phyloP scores from a whole-genome alignment of 2,329 filamentous ascomycete species.

The Dothideomycetes sp. region DNA sequence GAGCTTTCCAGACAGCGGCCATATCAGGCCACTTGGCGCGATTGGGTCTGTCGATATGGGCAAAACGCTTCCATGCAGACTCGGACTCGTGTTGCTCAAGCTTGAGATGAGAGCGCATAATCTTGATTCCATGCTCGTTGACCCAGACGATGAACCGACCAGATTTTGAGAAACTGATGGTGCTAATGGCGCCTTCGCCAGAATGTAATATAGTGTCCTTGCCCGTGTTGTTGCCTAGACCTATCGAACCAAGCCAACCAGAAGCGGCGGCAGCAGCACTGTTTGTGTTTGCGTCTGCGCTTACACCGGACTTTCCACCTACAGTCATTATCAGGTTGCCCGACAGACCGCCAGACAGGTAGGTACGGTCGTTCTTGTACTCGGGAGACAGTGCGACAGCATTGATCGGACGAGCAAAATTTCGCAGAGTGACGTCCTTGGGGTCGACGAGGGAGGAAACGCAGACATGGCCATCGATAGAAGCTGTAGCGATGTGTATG shows the following conservation, averaged over 20 bases:
- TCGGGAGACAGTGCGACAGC: slow-evolving; percentile 91
- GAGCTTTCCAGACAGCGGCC: slow-evolving; percentile 88
- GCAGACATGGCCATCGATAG: slow-evolving; percentile 92
- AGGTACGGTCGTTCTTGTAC: slow-evolving; percentile 79
- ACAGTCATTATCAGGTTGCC: slow-evolving; percentile 80
- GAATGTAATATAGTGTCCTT: slow-evolving; percentile 83
- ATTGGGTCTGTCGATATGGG: slow-evolving; percentile 81
- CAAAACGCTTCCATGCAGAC: slow-evolving; percentile 87
- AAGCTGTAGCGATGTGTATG: slow-evolving; percentile 88
- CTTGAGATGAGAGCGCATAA: slow-evolving; percentile 84
- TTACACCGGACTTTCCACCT: slow-evolving; percentile 69
- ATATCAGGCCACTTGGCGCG: slow-evolving; percentile 89
- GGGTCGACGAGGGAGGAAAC: slow-evolving; percentile 77
- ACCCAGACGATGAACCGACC: slow-evolving; percentile 92
- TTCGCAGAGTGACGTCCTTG: slow-evolving; percentile 83
- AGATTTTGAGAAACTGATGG: slow-evolving; percentile 88
- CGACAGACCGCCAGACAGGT: slow-evolving; percentile 81
- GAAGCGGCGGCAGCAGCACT: slow-evolving; percentile 69
- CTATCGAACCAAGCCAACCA: slow-evolving; percentile 85
- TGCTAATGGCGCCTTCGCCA: slow-evolving; percentile 82
- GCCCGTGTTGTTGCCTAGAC: slow-evolving; percentile 65
- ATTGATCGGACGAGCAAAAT: slow-evolving; percentile 88
- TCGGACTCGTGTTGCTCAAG: slow-evolving; percentile 69
- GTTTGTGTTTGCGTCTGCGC: slow-evolving; percentile 75
- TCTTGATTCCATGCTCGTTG: slow-evolving; percentile 94